Base-by-base conservation (phyloP, 257 asterid genomes). In the Solanum clarkiae region DNA sequence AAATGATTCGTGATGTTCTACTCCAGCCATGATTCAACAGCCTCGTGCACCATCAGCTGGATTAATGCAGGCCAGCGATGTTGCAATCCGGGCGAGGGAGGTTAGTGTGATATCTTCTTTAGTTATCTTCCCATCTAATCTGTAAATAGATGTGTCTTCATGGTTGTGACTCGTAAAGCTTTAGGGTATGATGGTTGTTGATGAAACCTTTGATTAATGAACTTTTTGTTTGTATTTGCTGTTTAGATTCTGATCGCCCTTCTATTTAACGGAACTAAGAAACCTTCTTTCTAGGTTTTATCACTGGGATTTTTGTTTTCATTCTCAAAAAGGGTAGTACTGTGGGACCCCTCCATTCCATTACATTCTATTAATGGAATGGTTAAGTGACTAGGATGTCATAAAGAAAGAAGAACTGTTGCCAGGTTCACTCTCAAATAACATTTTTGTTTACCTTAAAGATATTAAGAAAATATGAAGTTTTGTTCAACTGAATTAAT, bases 11-110 rank as follows among this genome's bases (percentile, higher is more conserved):
- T 74, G 70, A 86, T 70, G 32, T 79, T 86, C 89, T 90, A 69
- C 91, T 87, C 83, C 94, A 96, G 99, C 97, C 81, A 91, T 93
- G 97, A 93, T 96, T 88, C 97, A 94, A 87, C 98, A 93, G 85
- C 99, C 99, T 36, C 95, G 95, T 84, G 92, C 88, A 29, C 98
- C 98, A 63, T 91, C 98, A 51, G 88, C 95, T 56, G 99, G 98
- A 77, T 91, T 94, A 84, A 89, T 93, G 97, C 93, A 91, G 65
- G 98, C 98, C 68, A 96, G 97, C 85, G 98, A 96, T 85, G 98
- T 96, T 86, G 84, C 89, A 62, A 93, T 94, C 86, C 97, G 97
- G 75, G 98, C 98, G 47, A 94, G 88, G 91, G 97, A 96, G 97
- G 99, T 91, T 83, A 90, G 93, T 89, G 82, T 84, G 80, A 63